phyloP scores from a whole-genome alignment of 805 yeast species.

The Blastobotrys muscicola region DNA sequence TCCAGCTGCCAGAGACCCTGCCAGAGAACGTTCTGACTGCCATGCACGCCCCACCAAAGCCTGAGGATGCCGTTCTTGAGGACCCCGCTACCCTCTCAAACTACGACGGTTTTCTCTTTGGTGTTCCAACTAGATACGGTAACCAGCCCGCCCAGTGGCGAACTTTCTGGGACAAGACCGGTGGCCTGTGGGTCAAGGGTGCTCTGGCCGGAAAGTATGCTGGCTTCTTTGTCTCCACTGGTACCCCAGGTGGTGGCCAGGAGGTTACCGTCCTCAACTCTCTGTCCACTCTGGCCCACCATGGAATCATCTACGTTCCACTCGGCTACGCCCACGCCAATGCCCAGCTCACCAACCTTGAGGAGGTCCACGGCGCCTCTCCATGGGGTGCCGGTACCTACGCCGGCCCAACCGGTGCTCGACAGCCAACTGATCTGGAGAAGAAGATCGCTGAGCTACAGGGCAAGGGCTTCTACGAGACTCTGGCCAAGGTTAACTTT shows the following conservation, averaged over 20 bases:
- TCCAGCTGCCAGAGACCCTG: constrained; percentile 75
- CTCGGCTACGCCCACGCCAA: constrained; percentile 59
- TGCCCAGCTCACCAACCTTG: constrained; percentile 44
- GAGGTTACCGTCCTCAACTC: constrained; percentile 57
- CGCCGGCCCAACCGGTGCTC: constrained; percentile 69
- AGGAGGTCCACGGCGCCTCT: constrained; percentile 70
- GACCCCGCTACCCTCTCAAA: constrained; percentile 43
- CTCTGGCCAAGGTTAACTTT: constrained; percentile 22
- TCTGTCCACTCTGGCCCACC: constrained; percentile 56
- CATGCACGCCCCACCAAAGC: constrained; percentile 53
- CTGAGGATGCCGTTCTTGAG: constrained; percentile 41
- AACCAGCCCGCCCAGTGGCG: constrained; percentile 67
- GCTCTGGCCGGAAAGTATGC: constrained; percentile 63
- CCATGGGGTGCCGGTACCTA: constrained; percentile 83
- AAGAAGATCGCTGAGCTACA: constrained; percentile 53
- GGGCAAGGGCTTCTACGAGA: constrained; percentile 54
- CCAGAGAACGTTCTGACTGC: constrained; percentile 47
- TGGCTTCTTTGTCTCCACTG: constrained; percentile 63
- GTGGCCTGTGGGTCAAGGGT: constrained; percentile 67
- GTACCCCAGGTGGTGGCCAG: constrained; percentile 71
- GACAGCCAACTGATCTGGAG: constrained; percentile 58
- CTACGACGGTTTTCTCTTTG: constrained; percentile 69
- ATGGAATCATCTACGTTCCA: constrained; percentile 70
- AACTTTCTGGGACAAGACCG: constrained; percentile 69
- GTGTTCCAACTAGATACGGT: constrained; percentile 76